Evolutionary conservation across 805 yeast species (phyloP).

Genomic region (Ogataea haglerorum): DNA sequence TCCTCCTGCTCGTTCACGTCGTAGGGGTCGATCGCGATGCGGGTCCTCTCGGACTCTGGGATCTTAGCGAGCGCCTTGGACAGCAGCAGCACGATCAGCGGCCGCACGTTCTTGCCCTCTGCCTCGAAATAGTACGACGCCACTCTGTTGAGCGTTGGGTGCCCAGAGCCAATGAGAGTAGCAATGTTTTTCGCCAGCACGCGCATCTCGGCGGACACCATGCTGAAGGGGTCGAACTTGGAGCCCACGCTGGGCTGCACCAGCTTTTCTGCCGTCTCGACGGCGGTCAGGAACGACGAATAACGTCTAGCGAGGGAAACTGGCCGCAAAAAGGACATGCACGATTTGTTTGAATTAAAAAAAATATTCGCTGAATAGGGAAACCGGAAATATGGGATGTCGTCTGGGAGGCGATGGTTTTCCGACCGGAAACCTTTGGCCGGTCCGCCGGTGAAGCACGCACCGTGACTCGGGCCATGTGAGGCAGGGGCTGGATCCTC

Average conservation of each 20-base stretch:
- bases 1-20: conserved; percentile 69
- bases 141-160: conserved; percentile 87
- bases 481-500: too few species aligned
- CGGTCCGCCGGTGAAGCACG: too few species aligned
- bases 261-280: conserved; percentile 68
- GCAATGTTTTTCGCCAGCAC: conserved; percentile 85
- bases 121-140: conserved; percentile 94
- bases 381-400: too few species aligned
- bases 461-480: too few species aligned
- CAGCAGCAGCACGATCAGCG: conserved; percentile 78
- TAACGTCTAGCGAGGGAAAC: conserved; percentile 12
- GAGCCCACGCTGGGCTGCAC: conserved; percentile 58
- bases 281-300: conserved; percentile 49
- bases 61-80: conserved; percentile 77
- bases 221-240: conserved; percentile 78
- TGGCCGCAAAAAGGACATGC: conserved; percentile 3
- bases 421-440: too few species aligned
- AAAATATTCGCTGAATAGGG: background rate
- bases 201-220: conserved; percentile 92
- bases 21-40: conserved; percentile 55
- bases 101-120: conserved; percentile 94
- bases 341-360: background rate
- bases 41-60: conserved; percentile 63
- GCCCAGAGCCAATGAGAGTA: conserved; percentile 83
- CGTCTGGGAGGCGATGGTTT: too few species aligned